Evolutionary conservation across 2,329 filamentous ascomycete genomes (phyloP), one percentile per base, ranked within the genome.

Genomic region (Colletotrichum sp.): DNA sequence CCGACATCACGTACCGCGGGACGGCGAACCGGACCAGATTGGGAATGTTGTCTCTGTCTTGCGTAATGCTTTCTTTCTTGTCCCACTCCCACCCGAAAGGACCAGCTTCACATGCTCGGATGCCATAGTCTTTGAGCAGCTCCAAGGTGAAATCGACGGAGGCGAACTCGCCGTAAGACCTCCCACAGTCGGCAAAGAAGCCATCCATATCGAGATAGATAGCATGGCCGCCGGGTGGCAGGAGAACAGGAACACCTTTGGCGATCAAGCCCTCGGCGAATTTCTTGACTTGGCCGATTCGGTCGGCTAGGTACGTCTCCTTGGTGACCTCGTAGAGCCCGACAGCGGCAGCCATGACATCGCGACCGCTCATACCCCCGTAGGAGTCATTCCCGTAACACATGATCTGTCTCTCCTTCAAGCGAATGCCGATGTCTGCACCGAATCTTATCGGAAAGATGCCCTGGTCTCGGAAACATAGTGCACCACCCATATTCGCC

Each of bases 401-500:
- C 30, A 67, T 67, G 24, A 56, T 55, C 30, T 67, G 30, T 26
- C 48, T 16, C n/a, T 67, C 5, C 26, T 56, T 67, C 9, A 67
- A 15, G 10, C 30, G 15, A n/a, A 55, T 52, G 13, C 65, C 65
- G 3, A 36, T 34, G 1, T 48, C 18, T 12, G 43, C 16, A 9
- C 64, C 64, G 4, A 66, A 66, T 16, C 8, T 32, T 1, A 1
- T 24, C 9, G 43, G 43, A 21, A 66, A 66, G 6, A 55, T 55
- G 16, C 36, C 64, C 1, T 55, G n/a, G 64, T 66, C 64, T 6
- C 43, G 43, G 18, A 66, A 66, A 2, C 43, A 55, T 0, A 55
- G 26, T 18, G 77, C 72, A 13, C 79, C 79, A 4, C 79, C 79
- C 77, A 80, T 79, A 28, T 79, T 81, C 2, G 73, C 76, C 34